Percentiles rank a stretch among this genome's conserved stretches.
Evolutionary conservation across 1,284 basidiomycete genomes (phyloP).

Genomic region (Xanthoconium separans): DNA sequence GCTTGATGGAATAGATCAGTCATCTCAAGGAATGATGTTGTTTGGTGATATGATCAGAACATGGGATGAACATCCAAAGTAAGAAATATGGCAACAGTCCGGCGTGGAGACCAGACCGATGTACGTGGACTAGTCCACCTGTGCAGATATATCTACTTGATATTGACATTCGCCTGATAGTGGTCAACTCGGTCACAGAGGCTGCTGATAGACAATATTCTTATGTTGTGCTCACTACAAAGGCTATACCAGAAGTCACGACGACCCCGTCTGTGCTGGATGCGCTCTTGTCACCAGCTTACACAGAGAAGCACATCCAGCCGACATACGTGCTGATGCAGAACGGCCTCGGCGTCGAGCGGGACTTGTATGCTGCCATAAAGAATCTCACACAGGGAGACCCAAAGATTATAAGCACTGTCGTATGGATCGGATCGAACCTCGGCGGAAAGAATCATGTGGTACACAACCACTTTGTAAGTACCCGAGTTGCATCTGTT

Average conservation of each 20-base stretch:
- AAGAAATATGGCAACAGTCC: conserved; percentile 57
- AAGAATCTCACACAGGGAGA: conserved; percentile 41
- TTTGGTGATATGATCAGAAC: conserved; percentile 28
- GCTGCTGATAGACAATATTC: conserved; percentile 63
- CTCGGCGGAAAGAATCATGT: conserved; percentile 46
- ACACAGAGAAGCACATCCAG: conserved; percentile 46
- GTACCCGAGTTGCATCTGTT: conserved; percentile 10
- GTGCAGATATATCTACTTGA: not conserved
- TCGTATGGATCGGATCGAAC: conserved; percentile 56
- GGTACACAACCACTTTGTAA: conserved; percentile 52
- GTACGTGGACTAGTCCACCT: conserved; percentile 37
- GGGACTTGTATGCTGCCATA: conserved; percentile 58
- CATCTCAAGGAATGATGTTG: not conserved
- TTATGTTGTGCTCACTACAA: conserved; percentile 70
- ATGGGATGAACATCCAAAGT: conserved; percentile 58
- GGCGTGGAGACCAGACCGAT: conserved; percentile 62
- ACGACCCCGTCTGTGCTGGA: conserved; percentile 58
- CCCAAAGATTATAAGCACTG: conserved; percentile 54
- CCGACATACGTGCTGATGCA: conserved; percentile 71
- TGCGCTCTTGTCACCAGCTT: conserved; percentile 54
- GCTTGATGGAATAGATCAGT: not conserved
- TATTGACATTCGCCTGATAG: conserved; percentile 33
- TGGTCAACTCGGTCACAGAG: conserved; percentile 55
- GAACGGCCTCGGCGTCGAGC: conserved; percentile 77
- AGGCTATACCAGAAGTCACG: conserved; percentile 69